Evolutionary conservation across 2,329 filamentous ascomycete genomes (phyloP).

Genomic region (Colletotrichum phormii): DNA sequence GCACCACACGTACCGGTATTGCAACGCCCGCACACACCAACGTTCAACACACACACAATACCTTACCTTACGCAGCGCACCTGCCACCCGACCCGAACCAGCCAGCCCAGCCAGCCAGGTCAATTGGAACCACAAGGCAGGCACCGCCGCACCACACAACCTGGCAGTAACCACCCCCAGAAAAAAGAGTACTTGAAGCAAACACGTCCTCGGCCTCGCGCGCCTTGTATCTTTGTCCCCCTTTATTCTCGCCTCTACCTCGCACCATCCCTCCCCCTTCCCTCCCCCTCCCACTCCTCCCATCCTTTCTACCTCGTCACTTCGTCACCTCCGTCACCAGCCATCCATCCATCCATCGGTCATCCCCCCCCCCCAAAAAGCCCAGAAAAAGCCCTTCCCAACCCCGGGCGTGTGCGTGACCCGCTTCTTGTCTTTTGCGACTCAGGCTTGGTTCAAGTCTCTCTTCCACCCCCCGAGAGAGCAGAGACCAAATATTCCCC

Average conservation of each 20-base stretch:
- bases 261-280: constrained; percentile 2
- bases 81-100: not conserved
- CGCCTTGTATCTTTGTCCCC: constrained; percentile 38
- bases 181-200: constrained; percentile 38
- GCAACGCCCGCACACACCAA: not conserved
- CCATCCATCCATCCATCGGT: not conserved
- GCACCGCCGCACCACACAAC: not conserved
- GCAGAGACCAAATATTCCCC: constrained; percentile 35
- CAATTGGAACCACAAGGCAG: not conserved
- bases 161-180: constrained; percentile 3
- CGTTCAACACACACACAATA: not conserved
- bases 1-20: not conserved
- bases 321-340: not conserved
- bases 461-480: constrained; percentile 27
- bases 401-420: constrained; percentile 35
- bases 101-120: not conserved
- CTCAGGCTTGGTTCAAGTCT: constrained; percentile 35
- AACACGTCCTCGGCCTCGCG: constrained; percentile 36
- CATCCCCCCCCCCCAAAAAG: constrained; percentile 1
- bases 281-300: not conserved
- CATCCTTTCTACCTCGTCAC: not conserved
- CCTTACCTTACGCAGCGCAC: no score
- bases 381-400: constrained; percentile 5
- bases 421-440: constrained; percentile 36
- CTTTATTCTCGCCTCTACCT: constrained; percentile 25